Conservation (phyloP, 495 filamentous ascomycete species). For the Aspergillus cavernicola region DNA sequence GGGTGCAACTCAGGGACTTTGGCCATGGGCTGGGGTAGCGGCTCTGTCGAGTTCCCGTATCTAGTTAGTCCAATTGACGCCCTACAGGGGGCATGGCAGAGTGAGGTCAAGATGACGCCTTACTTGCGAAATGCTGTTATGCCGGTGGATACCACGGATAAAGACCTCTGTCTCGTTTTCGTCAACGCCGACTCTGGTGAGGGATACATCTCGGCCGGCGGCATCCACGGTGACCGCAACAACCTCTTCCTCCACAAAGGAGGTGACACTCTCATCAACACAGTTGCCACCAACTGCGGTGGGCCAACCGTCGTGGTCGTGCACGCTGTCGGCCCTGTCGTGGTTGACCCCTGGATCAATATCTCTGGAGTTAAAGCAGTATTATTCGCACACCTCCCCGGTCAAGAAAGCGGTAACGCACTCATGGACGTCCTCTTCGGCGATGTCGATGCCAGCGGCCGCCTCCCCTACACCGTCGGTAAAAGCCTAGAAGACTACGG, state of each 20-base stretch:
- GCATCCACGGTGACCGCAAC: slow-evolving; percentile 76
- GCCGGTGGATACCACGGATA: slow-evolving; percentile 33
- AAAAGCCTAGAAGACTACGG: slow-evolving; percentile 81
- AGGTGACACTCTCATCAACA: slow-evolving; percentile 67
- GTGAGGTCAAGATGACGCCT: slow-evolving; percentile 54
- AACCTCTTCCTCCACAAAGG: slow-evolving; percentile 74
- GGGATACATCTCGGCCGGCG: slow-evolving; percentile 58
- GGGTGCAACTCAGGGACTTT: slow-evolving; percentile 82
- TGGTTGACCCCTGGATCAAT: slow-evolving; percentile 82
- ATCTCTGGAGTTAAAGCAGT: slow-evolving; percentile 75
- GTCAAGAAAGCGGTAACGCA: slow-evolving; percentile 85
- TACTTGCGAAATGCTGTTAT: slow-evolving; percentile 57
- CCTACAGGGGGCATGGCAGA: slow-evolving; percentile 57
- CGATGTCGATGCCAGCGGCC: slow-evolving; percentile 78
- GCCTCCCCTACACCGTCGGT: slow-evolving; percentile 86
- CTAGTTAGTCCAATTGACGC: slow-evolving; percentile 68
- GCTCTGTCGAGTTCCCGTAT: slow-evolving; percentile 83
- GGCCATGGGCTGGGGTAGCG: slow-evolving; percentile 85
- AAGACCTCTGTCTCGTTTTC: slow-evolving; percentile 66
- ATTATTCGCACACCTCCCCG: slow-evolving; percentile 81
- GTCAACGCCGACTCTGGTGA: slow-evolving; percentile 61
- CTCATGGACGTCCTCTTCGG: slow-evolving; percentile 83
- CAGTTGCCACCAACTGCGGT: slow-evolving; percentile 69
- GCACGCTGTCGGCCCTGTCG: slow-evolving; percentile 86
- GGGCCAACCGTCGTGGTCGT: slow-evolving; percentile 77